Percentiles rank a stretch among this genome's conserved stretches.
phyloP scores from a whole-genome alignment of 1,139 yeast genomes.

The Schizosaccharomyces versatilis region DNA sequence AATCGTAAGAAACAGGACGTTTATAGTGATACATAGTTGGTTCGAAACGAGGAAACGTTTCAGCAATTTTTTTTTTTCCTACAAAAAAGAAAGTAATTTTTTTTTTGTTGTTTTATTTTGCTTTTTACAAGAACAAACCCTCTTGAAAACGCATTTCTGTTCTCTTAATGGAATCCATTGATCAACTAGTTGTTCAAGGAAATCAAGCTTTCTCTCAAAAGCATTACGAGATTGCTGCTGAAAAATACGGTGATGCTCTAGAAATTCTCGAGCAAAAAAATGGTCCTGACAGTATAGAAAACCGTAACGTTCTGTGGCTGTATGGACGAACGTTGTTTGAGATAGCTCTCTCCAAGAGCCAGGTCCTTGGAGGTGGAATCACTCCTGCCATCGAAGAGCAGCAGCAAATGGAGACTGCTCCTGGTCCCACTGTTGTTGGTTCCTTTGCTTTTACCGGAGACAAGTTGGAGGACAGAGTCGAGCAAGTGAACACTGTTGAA shows the following conservation, averaged over 20 bases:
- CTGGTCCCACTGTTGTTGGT: constrained; percentile 12
- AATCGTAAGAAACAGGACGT: no score
- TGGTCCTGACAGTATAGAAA: constrained; percentile 27
- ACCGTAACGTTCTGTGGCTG: constrained; percentile 47
- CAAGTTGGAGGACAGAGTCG: constrained; percentile 22
- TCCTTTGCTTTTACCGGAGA: constrained; percentile 14
- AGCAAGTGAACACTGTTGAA: constrained; percentile 19
- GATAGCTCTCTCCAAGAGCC: constrained; percentile 52
- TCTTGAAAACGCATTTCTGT: no score
- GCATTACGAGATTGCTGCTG: constrained; percentile 45
- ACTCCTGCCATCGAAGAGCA: background rate
- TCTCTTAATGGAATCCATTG: background rate
- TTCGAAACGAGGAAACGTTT: no score
- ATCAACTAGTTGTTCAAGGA: constrained; percentile 6
- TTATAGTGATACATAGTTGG: no score
- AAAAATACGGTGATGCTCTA: constrained; percentile 56
- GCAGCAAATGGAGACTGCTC: constrained; percentile 6
- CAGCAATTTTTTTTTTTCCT: no score
- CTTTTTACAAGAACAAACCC: no score
- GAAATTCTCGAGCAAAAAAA: constrained; percentile 30
- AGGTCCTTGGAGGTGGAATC: constrained; percentile 39
- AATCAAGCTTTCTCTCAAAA: constrained; percentile 7
- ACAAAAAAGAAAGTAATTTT: no score
- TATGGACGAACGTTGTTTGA: constrained; percentile 70
- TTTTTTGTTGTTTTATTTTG: no score